phyloP scores from a whole-genome alignment of 164 flowering plant species.

The Echeveria elegans region DNA sequence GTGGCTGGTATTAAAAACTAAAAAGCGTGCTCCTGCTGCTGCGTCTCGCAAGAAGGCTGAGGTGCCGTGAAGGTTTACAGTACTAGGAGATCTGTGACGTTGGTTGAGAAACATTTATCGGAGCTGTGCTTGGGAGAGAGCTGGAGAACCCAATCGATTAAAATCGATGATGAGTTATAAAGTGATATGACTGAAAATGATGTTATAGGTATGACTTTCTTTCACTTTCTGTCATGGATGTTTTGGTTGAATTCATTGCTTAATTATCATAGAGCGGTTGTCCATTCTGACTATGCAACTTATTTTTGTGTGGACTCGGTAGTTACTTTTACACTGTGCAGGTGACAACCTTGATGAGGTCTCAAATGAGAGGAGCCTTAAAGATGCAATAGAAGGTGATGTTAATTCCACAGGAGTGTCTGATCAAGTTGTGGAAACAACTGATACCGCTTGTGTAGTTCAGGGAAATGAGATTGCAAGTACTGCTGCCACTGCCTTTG shows the following conservation, averaged over 20 bases:
- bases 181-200: slow-evolving; percentile 9
- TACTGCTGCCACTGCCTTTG: too few relatives aligned
- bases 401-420: neutral
- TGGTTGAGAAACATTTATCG: slow-evolving; percentile 27
- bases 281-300: too few relatives aligned
- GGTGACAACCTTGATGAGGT: neutral
- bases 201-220: neutral
- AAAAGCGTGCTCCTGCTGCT: slow-evolving; percentile 11
- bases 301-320: too few relatives aligned
- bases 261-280: too few relatives aligned
- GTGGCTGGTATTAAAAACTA: slow-evolving; percentile 10
- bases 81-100: slow-evolving; percentile 36
- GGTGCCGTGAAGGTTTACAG: slow-evolving; percentile 14
- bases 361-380: neutral
- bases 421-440: neutral
- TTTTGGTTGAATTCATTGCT: too few relatives aligned
- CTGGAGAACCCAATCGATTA: neutral
- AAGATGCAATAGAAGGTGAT: too few relatives aligned
- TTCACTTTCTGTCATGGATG: neutral
- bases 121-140: slow-evolving; percentile 17
- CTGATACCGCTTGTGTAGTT: neutral
- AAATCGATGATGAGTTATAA: slow-evolving; percentile 13
- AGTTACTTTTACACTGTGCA: too few relatives aligned
- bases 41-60: slow-evolving; percentile 13
- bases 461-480: neutral